Percentiles rank a stretch among this genome's conserved stretches.
Evolutionary conservation across 306 rosid species (phyloP).

Genomic region (Senna tora): DNA sequence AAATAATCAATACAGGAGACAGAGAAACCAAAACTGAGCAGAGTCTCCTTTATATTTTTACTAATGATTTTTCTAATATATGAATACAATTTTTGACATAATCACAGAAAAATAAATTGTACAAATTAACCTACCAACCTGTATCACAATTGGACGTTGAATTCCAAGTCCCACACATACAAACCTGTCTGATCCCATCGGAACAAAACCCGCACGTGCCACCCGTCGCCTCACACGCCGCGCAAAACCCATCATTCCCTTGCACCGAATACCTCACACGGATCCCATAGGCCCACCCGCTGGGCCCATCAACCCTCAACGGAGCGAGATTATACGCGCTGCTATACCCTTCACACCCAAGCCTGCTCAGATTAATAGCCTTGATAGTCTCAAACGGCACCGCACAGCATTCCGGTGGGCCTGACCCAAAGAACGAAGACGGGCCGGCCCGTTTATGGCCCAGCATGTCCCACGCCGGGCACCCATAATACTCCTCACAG

Average conservation of each 20-base stretch:
- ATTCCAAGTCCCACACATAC: slow-evolving; percentile 78
- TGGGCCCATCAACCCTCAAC: slow-evolving; percentile 70
- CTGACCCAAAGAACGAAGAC: slow-evolving; percentile 50
- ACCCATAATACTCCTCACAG: slow-evolving; percentile 81
- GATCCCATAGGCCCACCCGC: slow-evolving; percentile 83
- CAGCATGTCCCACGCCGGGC: slow-evolving; percentile 85
- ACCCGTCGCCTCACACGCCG: slow-evolving; percentile 87
- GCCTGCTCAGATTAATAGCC: slow-evolving; percentile 73
- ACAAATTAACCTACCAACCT: slow-evolving; percentile 41
- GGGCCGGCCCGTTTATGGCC: slow-evolving; percentile 63
- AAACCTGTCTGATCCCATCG: slow-evolving; percentile 71
- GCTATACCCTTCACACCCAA: slow-evolving; percentile 87
- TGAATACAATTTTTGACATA: no score
- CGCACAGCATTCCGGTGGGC: slow-evolving; percentile 90
- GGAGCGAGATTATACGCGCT: slow-evolving; percentile 93
- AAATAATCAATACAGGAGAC: no score
- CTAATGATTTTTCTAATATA: no score
- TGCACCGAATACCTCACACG: slow-evolving; percentile 84
- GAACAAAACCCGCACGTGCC: slow-evolving; percentile 86
- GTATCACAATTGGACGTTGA: slow-evolving; percentile 91
- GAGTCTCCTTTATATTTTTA: no score
- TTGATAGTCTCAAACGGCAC: slow-evolving; percentile 73
- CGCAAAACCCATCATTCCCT: slow-evolving; percentile 77
- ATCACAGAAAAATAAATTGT: no score
- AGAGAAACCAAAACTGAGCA: no score